These are phyloP conservation scores for Hyphochytrium catenoides DNA, from an alignment of 352 stramenopile genomes.

Conservation along the genomic window DNA sequence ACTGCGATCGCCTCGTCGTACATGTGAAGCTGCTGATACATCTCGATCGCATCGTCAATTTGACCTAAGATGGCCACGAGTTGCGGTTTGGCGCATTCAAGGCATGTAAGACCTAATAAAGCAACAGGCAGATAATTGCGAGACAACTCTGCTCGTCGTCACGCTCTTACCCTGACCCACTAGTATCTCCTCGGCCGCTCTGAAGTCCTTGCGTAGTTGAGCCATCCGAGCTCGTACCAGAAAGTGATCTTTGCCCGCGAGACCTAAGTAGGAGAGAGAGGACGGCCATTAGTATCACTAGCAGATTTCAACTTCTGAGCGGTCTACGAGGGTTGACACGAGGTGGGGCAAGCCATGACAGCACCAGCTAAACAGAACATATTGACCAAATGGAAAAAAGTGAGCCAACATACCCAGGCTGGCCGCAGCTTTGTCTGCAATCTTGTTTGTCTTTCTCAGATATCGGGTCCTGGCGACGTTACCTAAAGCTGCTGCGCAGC, in stretches of 20 bases:
- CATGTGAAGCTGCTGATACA: slow-evolving; percentile 81
- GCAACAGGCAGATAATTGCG: too few relatives aligned
- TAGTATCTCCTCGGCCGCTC: slow-evolving; percentile 65
- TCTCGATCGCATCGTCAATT: slow-evolving; percentile 75
- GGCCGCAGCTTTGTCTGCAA: slow-evolving; percentile 43
- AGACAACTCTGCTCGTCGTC: too few relatives aligned
- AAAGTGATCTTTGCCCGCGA: slow-evolving; percentile 38
- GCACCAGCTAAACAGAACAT: too few relatives aligned
- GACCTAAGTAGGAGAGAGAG: too few relatives aligned
- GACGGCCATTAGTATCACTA: too few relatives aligned
- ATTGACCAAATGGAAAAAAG: too few relatives aligned
- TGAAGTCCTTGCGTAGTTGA: slow-evolving; percentile 68
- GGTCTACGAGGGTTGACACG: too few relatives aligned
- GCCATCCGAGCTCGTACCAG: slow-evolving; percentile 50
- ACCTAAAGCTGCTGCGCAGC: slow-evolving; percentile 66
- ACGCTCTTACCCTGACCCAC: slow-evolving; percentile 60
- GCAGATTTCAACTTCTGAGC: too few relatives aligned
- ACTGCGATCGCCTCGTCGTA: slow-evolving; percentile 82
- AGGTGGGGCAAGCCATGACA: too few relatives aligned
- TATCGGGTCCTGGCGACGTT: slow-evolving; percentile 66
- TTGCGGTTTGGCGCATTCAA: too few relatives aligned
- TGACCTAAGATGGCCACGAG: too few relatives aligned
- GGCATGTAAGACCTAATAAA: too few relatives aligned
- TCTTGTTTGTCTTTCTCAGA: slow-evolving; percentile 67
- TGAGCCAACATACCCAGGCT: not conserved